Conservation (phyloP, 2,329 filamentous ascomycete species). For the Nannizzia gypsea region DNA sequence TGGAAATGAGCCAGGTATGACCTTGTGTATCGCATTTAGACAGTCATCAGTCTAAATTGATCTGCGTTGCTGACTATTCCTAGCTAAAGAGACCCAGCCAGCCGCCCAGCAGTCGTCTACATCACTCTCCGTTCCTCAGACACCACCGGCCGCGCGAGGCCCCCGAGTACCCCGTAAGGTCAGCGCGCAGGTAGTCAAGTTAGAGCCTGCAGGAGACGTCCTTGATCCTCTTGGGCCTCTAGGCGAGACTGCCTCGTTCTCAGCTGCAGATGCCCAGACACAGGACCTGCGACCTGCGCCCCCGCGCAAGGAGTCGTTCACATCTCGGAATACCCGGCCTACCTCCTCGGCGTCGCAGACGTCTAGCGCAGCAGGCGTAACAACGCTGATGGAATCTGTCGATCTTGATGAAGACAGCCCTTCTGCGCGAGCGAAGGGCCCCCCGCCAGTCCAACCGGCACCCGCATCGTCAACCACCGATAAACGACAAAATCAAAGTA, state of each 20-base stretch:
- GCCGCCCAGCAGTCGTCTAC: slow-evolving; percentile 17
- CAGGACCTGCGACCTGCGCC: slow-evolving; percentile 46
- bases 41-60: neutral
- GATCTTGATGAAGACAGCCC: slow-evolving; percentile 58
- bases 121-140: slow-evolving; percentile 34
- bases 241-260: slow-evolving; percentile 30
- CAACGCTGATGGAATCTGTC: slow-evolving; percentile 45
- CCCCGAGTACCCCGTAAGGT: slow-evolving; percentile 46
- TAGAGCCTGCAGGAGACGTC: slow-evolving; percentile 52
- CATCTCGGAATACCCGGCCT: slow-evolving; percentile 27
- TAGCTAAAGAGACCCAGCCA: slow-evolving; percentile 11
- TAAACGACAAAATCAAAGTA: slow-evolving; percentile 56
- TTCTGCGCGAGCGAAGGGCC: slow-evolving; percentile 45
- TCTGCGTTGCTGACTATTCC: neutral
- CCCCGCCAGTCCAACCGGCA: slow-evolving; percentile 47
- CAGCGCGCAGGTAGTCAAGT: slow-evolving; percentile 48
- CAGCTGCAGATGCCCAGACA: slow-evolving; percentile 18
- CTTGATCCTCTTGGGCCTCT: slow-evolving; percentile 52
- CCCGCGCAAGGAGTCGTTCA: slow-evolving; percentile 46
- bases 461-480: slow-evolving; percentile 27
- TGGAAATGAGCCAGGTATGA: slow-evolving; percentile 19
- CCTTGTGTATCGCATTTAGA: neutral
- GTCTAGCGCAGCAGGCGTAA: slow-evolving; percentile 39
- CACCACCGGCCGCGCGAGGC: slow-evolving; percentile 38
- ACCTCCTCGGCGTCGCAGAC: slow-evolving; percentile 34